phyloP scores from a whole-genome alignment of 1,139 yeast genomes.

The Geotrichum candidum region DNA sequence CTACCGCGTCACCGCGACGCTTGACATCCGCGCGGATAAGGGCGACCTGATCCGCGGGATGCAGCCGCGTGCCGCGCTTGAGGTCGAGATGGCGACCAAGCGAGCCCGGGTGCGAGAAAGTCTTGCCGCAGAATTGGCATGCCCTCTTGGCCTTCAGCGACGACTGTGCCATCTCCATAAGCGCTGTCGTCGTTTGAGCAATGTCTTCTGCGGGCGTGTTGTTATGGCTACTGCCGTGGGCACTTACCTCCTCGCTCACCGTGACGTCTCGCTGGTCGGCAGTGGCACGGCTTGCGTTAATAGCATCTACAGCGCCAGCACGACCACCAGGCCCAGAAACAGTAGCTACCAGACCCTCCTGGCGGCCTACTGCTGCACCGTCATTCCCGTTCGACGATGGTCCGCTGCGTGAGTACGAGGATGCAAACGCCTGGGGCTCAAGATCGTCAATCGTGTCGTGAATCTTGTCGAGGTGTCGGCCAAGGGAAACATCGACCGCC shows the following conservation, averaged over 20 bases:
- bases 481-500: conserved; percentile 17
- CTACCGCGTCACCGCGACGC: conserved; percentile 44
- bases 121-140: conserved; percentile 45
- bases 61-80: conserved; percentile 43
- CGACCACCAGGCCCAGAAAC: background rate
- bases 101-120: conserved; percentile 49
- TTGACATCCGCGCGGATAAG: conserved; percentile 43
- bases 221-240: background rate
- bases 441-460: conserved; percentile 13
- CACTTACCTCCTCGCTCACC: background rate
- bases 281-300: background rate
- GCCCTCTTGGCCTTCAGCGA: conserved; percentile 30
- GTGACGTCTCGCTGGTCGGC: conserved; percentile 3
- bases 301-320: background rate
- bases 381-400: background rate
- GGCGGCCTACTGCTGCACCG: background rate
- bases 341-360: background rate
- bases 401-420: background rate
- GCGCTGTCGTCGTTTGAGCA: conserved; percentile 16
- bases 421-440: conserved; percentile 1
- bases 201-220: conserved; percentile 4
- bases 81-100: conserved; percentile 47
- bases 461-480: conserved; percentile 5
- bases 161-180: conserved; percentile 17
- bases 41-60: conserved; percentile 43